Conservation (phyloP, 768 basidiomycete species). For the Lactarius sp. region DNA sequence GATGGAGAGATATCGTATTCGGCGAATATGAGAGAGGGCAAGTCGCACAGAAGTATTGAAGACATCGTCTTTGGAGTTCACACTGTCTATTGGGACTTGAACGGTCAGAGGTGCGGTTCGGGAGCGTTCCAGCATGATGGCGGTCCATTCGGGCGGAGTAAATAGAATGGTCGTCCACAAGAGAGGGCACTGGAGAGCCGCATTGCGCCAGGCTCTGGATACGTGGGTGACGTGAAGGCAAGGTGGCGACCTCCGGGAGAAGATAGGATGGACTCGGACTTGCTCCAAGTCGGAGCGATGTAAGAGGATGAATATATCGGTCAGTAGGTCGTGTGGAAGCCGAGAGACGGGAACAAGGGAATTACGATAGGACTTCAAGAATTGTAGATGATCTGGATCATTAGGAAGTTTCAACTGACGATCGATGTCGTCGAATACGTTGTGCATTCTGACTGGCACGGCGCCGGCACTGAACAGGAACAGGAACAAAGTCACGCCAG, state of each 20-base stretch:
- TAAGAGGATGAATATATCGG: slow-evolving; percentile 22
- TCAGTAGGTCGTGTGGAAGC: slow-evolving; percentile 19
- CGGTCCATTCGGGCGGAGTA: slow-evolving; percentile 15
- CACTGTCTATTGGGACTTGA: background rate
- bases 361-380: slow-evolving; percentile 9
- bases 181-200: slow-evolving; percentile 20
- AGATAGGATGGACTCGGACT: background rate
- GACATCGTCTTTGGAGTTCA: background rate
- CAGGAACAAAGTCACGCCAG: no score
- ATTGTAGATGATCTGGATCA: background rate
- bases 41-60: slow-evolving; percentile 11
- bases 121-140: slow-evolving; percentile 20
- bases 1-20: slow-evolving; percentile 19
- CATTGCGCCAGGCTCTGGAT: slow-evolving; percentile 23
- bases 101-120: slow-evolving; percentile 17
- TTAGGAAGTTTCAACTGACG: background rate
- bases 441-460: background rate
- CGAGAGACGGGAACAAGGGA: slow-evolving; percentile 18
- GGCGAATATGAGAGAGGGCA: slow-evolving; percentile 17
- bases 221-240: slow-evolving; percentile 22
- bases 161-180: slow-evolving; percentile 23
- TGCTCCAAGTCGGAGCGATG: background rate
- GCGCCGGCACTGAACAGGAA: no score
- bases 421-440: slow-evolving; percentile 7
- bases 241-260: background rate